A percentile compares a stretch with the other conserved stretches of the same genome.
These are phyloP conservation scores for Fusarium buxicola DNA, from an alignment of 2,329 filamentous ascomycete genomes.

Conservation along the genomic window DNA sequence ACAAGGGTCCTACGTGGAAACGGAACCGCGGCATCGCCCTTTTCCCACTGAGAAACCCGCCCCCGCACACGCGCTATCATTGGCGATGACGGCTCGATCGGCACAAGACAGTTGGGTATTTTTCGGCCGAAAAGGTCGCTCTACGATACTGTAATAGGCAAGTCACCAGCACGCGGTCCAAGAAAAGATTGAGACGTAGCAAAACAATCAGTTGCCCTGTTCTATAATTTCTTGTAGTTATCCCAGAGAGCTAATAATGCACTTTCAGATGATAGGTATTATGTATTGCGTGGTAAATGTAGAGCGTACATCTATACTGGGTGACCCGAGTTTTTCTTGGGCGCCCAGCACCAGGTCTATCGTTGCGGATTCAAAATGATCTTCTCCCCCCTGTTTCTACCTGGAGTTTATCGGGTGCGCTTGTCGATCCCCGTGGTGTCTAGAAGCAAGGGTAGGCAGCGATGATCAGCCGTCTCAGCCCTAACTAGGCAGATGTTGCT, in stretches of 20 bases:
- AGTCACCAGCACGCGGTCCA: no score
- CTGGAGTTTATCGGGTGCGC: neutral
- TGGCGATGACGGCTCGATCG: constrained; percentile 3
- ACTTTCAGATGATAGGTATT: no score
- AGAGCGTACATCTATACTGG: no score
- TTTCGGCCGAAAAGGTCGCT: neutral
- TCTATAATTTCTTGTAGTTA: no score
- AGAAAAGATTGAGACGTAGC: no score
- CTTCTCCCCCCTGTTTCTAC: neutral
- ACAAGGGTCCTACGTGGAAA: neutral
- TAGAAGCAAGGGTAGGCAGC: constrained; percentile 11
- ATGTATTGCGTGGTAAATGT: no score
- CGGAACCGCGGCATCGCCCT: neutral
- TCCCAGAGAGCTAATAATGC: no score
- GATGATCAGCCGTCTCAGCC: constrained; percentile 8
- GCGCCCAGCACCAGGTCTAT: neutral
- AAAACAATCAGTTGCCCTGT: no score
- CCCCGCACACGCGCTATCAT: neutral
- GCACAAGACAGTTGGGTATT: constrained; percentile 4
- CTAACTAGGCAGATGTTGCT: constrained; percentile 11
- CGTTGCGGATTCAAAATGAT: neutral
- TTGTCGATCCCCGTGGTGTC: constrained; percentile 1
- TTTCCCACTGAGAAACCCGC: neutral
- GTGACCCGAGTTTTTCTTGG: no score
- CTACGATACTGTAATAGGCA: no score